A percentile compares a stretch with the other conserved stretches of the same genome.
Evolutionary conservation across 345 rosid species (phyloP).

Genomic region (Populus alba): DNA sequence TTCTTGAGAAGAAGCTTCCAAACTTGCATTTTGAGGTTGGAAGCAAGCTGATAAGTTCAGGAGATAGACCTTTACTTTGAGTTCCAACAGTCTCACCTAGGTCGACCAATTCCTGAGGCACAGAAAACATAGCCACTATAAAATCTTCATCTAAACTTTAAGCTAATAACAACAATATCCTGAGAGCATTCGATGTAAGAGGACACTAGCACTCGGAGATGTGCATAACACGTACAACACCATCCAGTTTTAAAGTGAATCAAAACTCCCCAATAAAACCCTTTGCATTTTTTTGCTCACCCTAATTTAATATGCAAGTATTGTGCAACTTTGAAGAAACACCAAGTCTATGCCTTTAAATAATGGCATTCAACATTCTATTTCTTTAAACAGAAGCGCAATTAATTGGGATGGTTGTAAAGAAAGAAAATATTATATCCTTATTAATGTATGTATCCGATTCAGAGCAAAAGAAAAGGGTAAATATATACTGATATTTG

Average conservation of each 20-base stretch:
- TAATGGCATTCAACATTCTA: neutral
- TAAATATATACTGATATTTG: neutral
- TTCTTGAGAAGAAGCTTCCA: constrained; percentile 49
- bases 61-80: constrained; percentile 59
- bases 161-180: neutral
- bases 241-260: neutral
- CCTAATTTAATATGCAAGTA: neutral
- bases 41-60: constrained; percentile 54
- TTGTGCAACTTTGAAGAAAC: neutral
- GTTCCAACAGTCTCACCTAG: constrained; percentile 68
- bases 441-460: neutral
- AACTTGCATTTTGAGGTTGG: constrained; percentile 64
- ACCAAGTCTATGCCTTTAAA: neutral
- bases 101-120: constrained; percentile 60
- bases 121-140: neutral
- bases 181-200: neutral
- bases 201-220: neutral
- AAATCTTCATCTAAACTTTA: neutral
- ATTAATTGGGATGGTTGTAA: neutral
- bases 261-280: neutral
- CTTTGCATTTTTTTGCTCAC: neutral
- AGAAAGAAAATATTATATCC: neutral
- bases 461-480: neutral
- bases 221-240: neutral
- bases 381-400: neutral